These are phyloP conservation scores for Microcyclosporella mali DNA, from an alignment of 2,329 filamentous ascomycete genomes.

Conservation along the genomic window DNA sequence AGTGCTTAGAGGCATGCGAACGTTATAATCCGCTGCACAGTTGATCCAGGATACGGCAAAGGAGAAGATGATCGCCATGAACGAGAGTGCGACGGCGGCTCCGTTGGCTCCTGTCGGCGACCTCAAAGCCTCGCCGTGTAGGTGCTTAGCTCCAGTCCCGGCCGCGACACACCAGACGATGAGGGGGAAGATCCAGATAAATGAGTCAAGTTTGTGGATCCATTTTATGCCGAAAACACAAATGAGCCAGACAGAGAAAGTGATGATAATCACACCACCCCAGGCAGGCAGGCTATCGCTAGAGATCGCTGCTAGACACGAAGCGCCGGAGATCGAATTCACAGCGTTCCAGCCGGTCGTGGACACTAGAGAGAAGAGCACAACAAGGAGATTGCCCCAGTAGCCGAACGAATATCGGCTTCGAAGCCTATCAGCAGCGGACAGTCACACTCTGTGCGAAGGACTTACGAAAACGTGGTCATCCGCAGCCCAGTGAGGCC, in stretches of 20 bases:
- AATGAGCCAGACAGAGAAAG: constrained; percentile 9
- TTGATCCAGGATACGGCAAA: constrained; percentile 15
- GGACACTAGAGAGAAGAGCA: constrained; percentile 10
- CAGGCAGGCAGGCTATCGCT: constrained; percentile 8
- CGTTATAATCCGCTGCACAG: constrained; percentile 15
- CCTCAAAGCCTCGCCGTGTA: constrained; percentile 7
- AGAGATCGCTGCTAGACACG: constrained; percentile 9
- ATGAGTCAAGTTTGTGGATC: constrained; percentile 11
- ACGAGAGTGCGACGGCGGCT: constrained; percentile 10
- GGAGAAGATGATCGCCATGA: constrained; percentile 12
- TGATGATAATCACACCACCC: constrained; percentile 13
- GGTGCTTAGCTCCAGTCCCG: constrained; percentile 7
- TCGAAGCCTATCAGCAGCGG: no score
- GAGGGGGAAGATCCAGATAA: constrained; percentile 9
- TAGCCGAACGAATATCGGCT: constrained; percentile 11
- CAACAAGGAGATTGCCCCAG: constrained; percentile 9
- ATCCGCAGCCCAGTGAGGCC: constrained; percentile 12
- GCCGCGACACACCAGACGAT: constrained; percentile 12
- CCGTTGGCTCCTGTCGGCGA: constrained; percentile 10
- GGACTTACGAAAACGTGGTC: constrained; percentile 10
- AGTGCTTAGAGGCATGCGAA: constrained; percentile 11
- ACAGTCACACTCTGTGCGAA: no score
- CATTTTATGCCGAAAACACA: constrained; percentile 10
- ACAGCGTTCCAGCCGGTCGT: constrained; percentile 11
- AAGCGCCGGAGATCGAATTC: constrained; percentile 10